These are phyloP conservation scores for Podaxis sp. DNA, from an alignment of 768 basidiomycete genomes.

Conservation along the genomic window DNA sequence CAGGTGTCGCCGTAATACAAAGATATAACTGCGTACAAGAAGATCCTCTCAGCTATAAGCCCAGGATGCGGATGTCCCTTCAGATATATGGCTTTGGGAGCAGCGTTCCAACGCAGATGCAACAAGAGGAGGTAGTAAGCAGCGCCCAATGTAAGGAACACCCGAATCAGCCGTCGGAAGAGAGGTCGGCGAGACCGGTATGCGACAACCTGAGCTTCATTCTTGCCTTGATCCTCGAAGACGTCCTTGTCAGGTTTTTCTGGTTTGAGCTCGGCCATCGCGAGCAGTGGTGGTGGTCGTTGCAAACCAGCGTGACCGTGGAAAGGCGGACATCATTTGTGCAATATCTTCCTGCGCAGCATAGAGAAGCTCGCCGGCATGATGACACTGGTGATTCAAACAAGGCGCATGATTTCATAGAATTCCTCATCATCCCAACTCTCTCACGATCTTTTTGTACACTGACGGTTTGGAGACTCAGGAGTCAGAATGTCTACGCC, in stretches of 20 bases:
- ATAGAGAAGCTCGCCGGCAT: not conserved
- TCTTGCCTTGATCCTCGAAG: conserved; percentile 5
- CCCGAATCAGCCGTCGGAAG: conserved; percentile 1
- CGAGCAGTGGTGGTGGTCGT: not conserved
- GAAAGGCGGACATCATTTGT: not conserved
- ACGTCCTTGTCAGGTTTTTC: not conserved
- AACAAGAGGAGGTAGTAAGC: not conserved
- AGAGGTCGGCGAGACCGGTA: not conserved
- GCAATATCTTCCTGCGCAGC: not conserved
- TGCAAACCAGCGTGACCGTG: not conserved
- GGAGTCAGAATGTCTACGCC: too few relatives aligned
- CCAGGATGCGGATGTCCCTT: not conserved
- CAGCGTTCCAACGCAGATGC: not conserved
- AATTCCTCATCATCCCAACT: not conserved
- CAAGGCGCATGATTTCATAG: not conserved
- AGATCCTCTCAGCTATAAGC: not conserved
- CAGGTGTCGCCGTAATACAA: not conserved
- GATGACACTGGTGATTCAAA: not conserved
- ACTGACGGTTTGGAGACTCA: not conserved
- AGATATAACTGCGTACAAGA: not conserved
- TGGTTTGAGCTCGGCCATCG: not conserved
- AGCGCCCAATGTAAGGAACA: not conserved
- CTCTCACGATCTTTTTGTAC: not conserved
- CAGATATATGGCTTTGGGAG: not conserved
- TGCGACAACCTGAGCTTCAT: conserved; percentile 2